phyloP scores from a whole-genome alignment of 2,329 filamentous ascomycete species.

The Colletotrichum agaves region DNA sequence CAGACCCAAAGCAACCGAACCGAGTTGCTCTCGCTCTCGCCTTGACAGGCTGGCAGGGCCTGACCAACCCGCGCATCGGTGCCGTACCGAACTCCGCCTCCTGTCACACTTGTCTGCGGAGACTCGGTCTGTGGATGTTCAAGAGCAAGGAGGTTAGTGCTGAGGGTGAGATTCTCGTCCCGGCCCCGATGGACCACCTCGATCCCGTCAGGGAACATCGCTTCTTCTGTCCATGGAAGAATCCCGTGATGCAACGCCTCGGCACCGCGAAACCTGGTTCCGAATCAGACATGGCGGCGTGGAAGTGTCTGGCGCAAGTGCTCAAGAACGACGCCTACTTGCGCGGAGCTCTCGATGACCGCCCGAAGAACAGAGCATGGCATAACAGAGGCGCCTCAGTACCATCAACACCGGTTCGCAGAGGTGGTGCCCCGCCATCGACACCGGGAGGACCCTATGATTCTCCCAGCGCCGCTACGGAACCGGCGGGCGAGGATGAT shows the following conservation, averaged over 20 bases:
- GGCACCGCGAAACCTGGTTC: slow-evolving; percentile 46
- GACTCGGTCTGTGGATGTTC: slow-evolving; percentile 95
- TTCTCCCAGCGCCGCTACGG: slow-evolving; percentile 36
- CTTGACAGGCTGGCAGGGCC: slow-evolving; percentile 80
- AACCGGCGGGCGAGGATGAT: slow-evolving; percentile 51
- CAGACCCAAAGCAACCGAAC: slow-evolving; percentile 54
- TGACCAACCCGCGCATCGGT: slow-evolving; percentile 63
- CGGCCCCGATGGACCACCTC: slow-evolving; percentile 72
- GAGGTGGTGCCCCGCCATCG: slow-evolving; percentile 24
- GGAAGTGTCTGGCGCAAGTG: slow-evolving; percentile 65
- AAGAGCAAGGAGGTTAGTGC: slow-evolving; percentile 75
- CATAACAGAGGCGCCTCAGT: slow-evolving; percentile 29
- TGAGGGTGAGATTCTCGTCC: slow-evolving; percentile 62
- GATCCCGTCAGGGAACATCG: slow-evolving; percentile 79
- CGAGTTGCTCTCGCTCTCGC: slow-evolving; percentile 75
- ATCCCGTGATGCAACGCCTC: slow-evolving; percentile 67
- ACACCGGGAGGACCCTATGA: slow-evolving; percentile 37
- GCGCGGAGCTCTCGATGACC: slow-evolving; percentile 44
- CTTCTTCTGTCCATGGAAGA: slow-evolving; percentile 87
- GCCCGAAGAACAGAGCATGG: slow-evolving; percentile 38
- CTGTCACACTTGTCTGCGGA: slow-evolving; percentile 87
- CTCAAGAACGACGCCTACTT: slow-evolving; percentile 69
- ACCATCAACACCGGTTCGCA: slow-evolving; percentile 33
- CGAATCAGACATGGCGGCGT: slow-evolving; percentile 58
- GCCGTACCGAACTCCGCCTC: slow-evolving; percentile 77